These are phyloP conservation scores for Ceratocystis papillata DNA, from an alignment of 2,329 filamentous ascomycete genomes.

Conservation along the genomic window DNA sequence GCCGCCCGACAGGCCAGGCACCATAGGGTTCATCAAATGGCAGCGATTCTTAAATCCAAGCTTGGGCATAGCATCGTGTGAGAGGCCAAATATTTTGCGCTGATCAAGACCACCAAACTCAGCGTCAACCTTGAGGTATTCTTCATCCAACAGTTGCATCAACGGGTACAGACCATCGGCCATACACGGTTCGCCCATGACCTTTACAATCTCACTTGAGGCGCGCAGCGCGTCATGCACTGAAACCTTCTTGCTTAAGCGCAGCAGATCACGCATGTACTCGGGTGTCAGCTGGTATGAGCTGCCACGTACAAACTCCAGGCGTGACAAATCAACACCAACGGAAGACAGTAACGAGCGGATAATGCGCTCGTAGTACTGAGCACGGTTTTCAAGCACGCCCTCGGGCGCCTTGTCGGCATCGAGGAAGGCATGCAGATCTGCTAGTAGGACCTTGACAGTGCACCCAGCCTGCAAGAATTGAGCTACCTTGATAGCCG, in stretches of 20 bases:
- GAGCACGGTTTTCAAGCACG: slow-evolving; percentile 66
- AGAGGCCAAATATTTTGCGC: slow-evolving; percentile 77
- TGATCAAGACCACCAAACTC: slow-evolving; percentile 83
- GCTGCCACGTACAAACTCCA: slow-evolving; percentile 76
- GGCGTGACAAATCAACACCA: slow-evolving; percentile 64
- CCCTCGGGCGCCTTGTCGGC: slow-evolving; percentile 81
- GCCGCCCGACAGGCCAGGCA: slow-evolving; percentile 69
- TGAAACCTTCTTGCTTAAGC: slow-evolving; percentile 50
- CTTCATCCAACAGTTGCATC: slow-evolving; percentile 80
- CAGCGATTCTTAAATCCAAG: slow-evolving; percentile 59
- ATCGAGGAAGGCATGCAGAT: slow-evolving; percentile 68
- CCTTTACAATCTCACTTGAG: slow-evolving; percentile 89
- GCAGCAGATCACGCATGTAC: slow-evolving; percentile 85
- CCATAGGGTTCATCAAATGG: slow-evolving; percentile 57
- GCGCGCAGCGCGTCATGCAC: slow-evolving; percentile 81
- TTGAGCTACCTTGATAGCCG: slow-evolving; percentile 81
- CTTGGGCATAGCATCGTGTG: slow-evolving; percentile 73
- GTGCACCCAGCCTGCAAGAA: slow-evolving; percentile 76
- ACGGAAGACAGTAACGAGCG: slow-evolving; percentile 64
- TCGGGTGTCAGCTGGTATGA: slow-evolving; percentile 62
- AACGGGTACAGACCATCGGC: slow-evolving; percentile 38
- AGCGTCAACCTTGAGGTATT: slow-evolving; percentile 75
- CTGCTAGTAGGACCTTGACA: slow-evolving; percentile 65
- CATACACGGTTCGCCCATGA: slow-evolving; percentile 63
- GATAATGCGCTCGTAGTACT: slow-evolving; percentile 74